phyloP scores from a whole-genome alignment of 495 filamentous ascomycete genomes.

The Penicillium lagena region DNA sequence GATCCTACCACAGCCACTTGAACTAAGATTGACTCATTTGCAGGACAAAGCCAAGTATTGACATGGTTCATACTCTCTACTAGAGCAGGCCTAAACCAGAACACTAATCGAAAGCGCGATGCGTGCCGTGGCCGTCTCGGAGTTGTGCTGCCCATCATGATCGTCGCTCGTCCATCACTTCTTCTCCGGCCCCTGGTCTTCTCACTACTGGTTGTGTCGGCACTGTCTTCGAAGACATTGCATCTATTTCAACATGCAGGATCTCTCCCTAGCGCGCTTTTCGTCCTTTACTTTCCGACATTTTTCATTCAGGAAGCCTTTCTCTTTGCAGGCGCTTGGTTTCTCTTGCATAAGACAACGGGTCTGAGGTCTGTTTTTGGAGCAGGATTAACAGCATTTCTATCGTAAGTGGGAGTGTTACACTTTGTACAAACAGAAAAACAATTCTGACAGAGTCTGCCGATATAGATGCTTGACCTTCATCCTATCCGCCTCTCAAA shows the following conservation, averaged over 20 bases:
- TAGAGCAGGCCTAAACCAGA: background rate
- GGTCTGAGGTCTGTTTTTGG: conserved; percentile 3
- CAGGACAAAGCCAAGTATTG: no score
- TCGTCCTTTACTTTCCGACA: conserved; percentile 15
- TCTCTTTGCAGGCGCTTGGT: conserved; percentile 8
- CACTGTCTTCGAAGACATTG: conserved; percentile 12
- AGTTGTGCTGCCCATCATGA: conserved; percentile 4
- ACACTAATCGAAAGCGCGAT: background rate
- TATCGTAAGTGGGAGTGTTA: conserved; percentile 5
- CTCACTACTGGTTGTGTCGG: conserved; percentile 13
- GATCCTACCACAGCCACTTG: no score
- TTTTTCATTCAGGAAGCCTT: conserved; percentile 16
- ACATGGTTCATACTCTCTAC: background rate
- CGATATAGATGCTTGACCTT: conserved; percentile 10
- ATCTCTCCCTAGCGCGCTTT: conserved; percentile 1
- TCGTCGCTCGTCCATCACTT: conserved; percentile 5
- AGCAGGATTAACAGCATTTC: background rate
- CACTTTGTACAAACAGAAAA: background rate
- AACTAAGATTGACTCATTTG: no score
- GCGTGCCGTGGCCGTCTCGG: background rate
- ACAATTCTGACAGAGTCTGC: background rate
- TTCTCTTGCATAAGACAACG: conserved; percentile 6
- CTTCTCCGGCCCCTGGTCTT: conserved; percentile 10
- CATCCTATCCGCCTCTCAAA: conserved; percentile 12
- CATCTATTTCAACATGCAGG: conserved; percentile 16